These are phyloP conservation scores for Solanum bukasovii DNA, from an alignment of 257 asterid species.

Conservation along the genomic window DNA sequence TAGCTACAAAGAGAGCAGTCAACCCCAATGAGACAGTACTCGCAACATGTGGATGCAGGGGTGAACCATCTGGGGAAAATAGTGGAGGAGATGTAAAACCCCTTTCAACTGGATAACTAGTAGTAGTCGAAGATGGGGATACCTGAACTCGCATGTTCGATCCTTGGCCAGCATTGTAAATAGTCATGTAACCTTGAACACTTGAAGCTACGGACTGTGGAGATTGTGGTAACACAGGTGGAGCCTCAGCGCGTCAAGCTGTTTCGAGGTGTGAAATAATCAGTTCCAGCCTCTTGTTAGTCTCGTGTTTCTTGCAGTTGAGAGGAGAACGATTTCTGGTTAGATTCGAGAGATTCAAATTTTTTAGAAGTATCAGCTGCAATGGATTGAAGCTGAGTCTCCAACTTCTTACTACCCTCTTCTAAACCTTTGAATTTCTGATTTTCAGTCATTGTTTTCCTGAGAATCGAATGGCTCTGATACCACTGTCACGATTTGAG, in stretches of 20 bases:
- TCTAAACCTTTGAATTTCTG: background rate
- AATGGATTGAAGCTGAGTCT: background rate
- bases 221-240: background rate
- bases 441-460: background rate
- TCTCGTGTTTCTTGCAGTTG: background rate
- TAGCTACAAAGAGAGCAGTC: background rate
- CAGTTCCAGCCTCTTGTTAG: background rate
- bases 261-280: background rate
- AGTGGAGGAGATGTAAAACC: background rate
- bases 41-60: background rate
- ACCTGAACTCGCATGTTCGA: background rate
- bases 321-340: background rate
- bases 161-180: background rate
- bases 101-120: background rate
- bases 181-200: background rate
- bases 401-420: background rate
- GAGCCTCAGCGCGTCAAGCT: background rate
- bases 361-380: background rate
- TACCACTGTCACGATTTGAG: background rate
- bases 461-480: background rate
- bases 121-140: background rate
- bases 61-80: background rate
- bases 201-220: background rate
- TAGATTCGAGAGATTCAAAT: background rate
- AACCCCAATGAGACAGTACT: background rate